Conservation (phyloP, 1,284 basidiomycete species). For the Porodaedalea pini region DNA sequence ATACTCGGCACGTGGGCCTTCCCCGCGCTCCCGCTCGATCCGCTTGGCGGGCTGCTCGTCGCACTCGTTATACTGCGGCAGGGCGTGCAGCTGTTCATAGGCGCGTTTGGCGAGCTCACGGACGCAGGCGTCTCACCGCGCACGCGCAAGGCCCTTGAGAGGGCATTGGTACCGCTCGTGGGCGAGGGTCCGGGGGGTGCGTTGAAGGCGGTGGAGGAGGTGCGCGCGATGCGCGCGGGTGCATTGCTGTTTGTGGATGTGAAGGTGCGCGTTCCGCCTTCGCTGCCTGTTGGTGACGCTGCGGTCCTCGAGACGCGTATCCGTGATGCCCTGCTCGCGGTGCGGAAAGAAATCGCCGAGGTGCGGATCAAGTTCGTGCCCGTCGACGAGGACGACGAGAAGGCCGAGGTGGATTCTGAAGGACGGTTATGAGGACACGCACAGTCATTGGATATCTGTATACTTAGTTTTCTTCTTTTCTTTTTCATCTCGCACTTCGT, state of each 20-base stretch:
- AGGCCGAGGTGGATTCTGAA: background rate
- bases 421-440: background rate
- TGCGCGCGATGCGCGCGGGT: slow-evolving; percentile 78
- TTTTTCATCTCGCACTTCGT: too few species aligned
- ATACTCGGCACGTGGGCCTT: slow-evolving; percentile 85
- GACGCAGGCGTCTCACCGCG: slow-evolving; percentile 75
- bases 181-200: slow-evolving; percentile 21
- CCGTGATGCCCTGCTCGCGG: slow-evolving; percentile 52
- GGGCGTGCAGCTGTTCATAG: slow-evolving; percentile 67
- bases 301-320: slow-evolving; percentile 64
- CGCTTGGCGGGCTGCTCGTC: slow-evolving; percentile 88
- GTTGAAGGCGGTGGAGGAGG: slow-evolving; percentile 41
- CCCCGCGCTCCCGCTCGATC: slow-evolving; percentile 87
- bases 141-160: slow-evolving; percentile 51
- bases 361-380: slow-evolving; percentile 73
- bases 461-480: too few species aligned
- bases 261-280: slow-evolving; percentile 61
- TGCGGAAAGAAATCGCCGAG: slow-evolving; percentile 72
- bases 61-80: slow-evolving; percentile 87
- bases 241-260: slow-evolving; percentile 73
- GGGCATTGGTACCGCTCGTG: slow-evolving; percentile 55
- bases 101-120: slow-evolving; percentile 80
- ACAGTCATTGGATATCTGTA: too few species aligned
- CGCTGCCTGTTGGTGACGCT: slow-evolving; percentile 56
- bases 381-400: slow-evolving; percentile 26